A percentile compares a stretch with the other conserved stretches of the same genome.
phyloP scores from a whole-genome alignment of 2,329 filamentous ascomycete species.

The Cladosporium sp. region DNA sequence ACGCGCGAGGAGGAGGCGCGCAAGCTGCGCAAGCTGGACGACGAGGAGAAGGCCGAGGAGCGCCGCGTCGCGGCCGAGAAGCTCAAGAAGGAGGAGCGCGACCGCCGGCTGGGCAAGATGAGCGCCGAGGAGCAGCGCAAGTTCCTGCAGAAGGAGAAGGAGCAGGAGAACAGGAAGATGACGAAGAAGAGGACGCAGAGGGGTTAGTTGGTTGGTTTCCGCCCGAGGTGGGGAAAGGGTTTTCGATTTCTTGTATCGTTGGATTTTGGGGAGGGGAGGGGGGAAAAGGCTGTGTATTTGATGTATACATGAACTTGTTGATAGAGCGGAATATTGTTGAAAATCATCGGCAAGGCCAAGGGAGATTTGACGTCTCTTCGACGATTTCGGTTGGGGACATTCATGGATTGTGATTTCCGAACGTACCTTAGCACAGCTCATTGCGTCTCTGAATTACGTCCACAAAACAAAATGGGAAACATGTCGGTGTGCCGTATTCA shows the following conservation, averaged over 20 bases:
- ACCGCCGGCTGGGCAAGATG: constrained; percentile 63
- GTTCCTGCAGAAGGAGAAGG: constrained; percentile 74
- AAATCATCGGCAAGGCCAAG: too few relatives aligned
- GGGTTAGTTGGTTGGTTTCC: constrained; percentile 27
- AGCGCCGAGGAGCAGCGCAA: constrained; percentile 53
- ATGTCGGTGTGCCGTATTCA: too few relatives aligned
- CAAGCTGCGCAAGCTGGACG: constrained; percentile 71
- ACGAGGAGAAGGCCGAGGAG: constrained; percentile 63
- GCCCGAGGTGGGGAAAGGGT: neutral
- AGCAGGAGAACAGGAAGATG: constrained; percentile 57
- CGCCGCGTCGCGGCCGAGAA: constrained; percentile 50
- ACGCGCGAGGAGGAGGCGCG: constrained; percentile 74
- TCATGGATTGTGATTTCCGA: too few relatives aligned
- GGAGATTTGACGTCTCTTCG: too few relatives aligned
- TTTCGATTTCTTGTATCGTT: neutral
- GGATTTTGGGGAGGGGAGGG: too few relatives aligned
- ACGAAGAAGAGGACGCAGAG: constrained; percentile 58
- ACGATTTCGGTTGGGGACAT: too few relatives aligned
- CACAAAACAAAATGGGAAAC: too few relatives aligned
- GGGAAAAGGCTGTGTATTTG: too few relatives aligned
- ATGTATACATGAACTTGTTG: neutral
- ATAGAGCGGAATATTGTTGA: too few relatives aligned
- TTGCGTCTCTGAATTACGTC: too few relatives aligned
- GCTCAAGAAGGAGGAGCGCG: constrained; percentile 71
- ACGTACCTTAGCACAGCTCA: too few relatives aligned